Base-by-base conservation (phyloP, 202 grass and related monocot species). In the Brachypodium distachyon region DNA sequence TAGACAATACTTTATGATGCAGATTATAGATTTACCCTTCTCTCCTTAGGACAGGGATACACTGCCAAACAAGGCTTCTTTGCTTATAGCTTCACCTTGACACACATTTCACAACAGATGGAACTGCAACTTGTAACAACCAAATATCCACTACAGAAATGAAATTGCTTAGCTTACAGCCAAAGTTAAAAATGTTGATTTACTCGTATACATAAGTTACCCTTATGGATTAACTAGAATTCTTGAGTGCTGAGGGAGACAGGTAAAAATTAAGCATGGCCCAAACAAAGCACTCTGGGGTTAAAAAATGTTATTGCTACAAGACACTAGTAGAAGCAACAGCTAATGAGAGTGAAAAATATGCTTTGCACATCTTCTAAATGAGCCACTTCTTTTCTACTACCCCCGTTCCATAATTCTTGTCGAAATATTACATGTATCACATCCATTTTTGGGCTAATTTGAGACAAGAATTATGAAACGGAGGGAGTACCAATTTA, bases 221-320 rank as follows among this genome's bases (percentile, higher is more conserved):
- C 31, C 82, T 39, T 46, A 86, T 72, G 2, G 7, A 47, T 44
- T 83, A 73, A 23, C 54, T 71, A 61, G 12, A 19, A 25, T 71
- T 59, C 26, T 83, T 16, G 32, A 3, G 18, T 74, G 67, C 51
- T 67, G 26, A 79, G 34, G 1, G 51, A 44, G 67, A 29, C 34
- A 72, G 18, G 27, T 58, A 58, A 42, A 34, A 67, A 50, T 21
- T 42, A 54, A 70, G 28, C n/a, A 62, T 51, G 26, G 17, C 3
- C 78, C 33, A 27, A 36, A 73, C 7, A 32, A 85, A 81, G 34
- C 59, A 72, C 41, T 49, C 7, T 40, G 4, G 12, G 29, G 52
- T 49, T 31, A 26, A n/a, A 40, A 19, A 22, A 41, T 74, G 37
- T 38, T 37, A 19, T 42, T 51, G 12, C 53, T 19, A 55, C 52